A percentile compares a stretch with the other conserved stretches of the same genome.
Evolutionary conservation across 116 monocot genomes (phyloP).

Genomic region (Iris pallida): DNA sequence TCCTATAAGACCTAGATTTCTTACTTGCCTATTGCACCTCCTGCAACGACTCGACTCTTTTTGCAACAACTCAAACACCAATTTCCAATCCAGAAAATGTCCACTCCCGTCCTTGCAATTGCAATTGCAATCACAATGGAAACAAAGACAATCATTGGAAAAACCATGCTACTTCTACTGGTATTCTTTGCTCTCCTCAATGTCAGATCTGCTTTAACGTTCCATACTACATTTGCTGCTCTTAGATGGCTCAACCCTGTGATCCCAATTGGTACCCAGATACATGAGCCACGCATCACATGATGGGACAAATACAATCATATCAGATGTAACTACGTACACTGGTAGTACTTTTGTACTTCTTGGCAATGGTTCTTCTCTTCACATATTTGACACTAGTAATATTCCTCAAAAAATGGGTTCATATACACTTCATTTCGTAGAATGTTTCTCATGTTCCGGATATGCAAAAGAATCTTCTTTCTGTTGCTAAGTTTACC

Average conservation of each 20-base stretch:
- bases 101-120: neutral
- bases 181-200: neutral
- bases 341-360: neutral
- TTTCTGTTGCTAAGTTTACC: neutral
- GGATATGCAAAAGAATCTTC: neutral
- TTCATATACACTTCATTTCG: neutral
- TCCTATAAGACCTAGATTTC: neutral
- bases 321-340: neutral
- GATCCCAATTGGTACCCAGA: slow-evolving; percentile 2
- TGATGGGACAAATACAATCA: neutral
- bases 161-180: neutral
- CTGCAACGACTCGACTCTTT: neutral
- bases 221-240: neutral
- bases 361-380: neutral
- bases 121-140: neutral
- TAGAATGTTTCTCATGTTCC: slow-evolving; percentile 2
- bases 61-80: neutral
- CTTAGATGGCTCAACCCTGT: neutral
- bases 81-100: neutral
- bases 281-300: neutral
- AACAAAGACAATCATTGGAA: neutral
- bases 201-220: neutral
- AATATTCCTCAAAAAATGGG: slow-evolving; percentile 1
- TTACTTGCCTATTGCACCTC: neutral
- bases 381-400: neutral